Base-by-base conservation (phyloP, 1,284 basidiomycete species). In the Leucoagaricus sp. region DNA sequence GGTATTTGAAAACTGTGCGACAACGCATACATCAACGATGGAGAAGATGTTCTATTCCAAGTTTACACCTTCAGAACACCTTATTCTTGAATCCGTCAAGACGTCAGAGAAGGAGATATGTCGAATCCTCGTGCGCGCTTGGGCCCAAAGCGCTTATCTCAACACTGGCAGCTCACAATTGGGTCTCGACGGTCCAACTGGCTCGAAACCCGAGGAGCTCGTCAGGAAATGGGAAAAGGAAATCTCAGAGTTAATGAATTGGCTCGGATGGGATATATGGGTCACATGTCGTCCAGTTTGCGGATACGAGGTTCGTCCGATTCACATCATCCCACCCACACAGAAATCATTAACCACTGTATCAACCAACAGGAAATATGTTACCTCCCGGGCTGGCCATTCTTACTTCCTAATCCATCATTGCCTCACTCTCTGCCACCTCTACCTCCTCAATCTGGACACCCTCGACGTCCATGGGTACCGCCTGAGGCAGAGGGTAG, bases 181-280 rank as follows among this genome's bases (percentile, higher is more conserved):
- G 63, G 63, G 38, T 56, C 66, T 6, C 68, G 77, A n/a, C 33
- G 4, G 71, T 71, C 34, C 34, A 49, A n/a, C n/a, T n/a, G n/a
- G n/a, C n/a, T n/a, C n/a, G n/a, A n/a, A n/a, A n/a, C n/a, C n/a
- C n/a, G n/a, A n/a, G n/a, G n/a, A n/a, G n/a, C n/a, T n/a, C n/a
- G 28, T 31, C 49, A 7, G 21, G 26, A 6, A 45, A 36, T 13
- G 40, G 41, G 9, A 28, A 26, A 5, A 23, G 42, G 12, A 46
- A 13, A 21, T 33, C 36, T 38, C 45, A 8, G 60, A 53, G 6
- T 58, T 80, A 46, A 76, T 78, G 70, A 46, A 44, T 0, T 80
- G 78, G 79, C 63, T 81, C 19, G 78, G 76, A 57, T 81, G 79
- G 77, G 72, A 74, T 57, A 62, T 71, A 3, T 80, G 78, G 77